Evolutionary conservation across 768 basidiomycete species (phyloP), one percentile per base, ranked within the genome.

Genomic region (Russula sp.): DNA sequence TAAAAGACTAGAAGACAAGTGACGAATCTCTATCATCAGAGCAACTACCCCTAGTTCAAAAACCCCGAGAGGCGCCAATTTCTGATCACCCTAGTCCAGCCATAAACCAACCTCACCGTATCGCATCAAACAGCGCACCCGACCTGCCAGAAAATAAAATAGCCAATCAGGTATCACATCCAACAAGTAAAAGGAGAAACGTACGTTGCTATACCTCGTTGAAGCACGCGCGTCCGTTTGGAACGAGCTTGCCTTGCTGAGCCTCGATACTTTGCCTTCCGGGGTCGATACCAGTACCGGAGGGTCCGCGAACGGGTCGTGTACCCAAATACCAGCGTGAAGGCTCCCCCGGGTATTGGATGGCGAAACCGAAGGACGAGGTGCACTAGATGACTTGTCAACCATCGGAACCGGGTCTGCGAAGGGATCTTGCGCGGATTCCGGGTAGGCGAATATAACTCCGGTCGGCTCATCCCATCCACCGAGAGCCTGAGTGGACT

Each of bases 81-180:
- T 25, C 13, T 47, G 22, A 14, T 7, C 29, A 29, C 43, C 20
- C 18, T 8, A 22, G 25, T 47, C 46, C 22, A 25, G 16, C 25
- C 22, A 14, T 25, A 47, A n/a, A n/a, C n/a, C 11, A 22, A 14
- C 46, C 46, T 47, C 25, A 25, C 14, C 10, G 14, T 25, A 25
- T 47, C 45, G 46, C 36, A 9, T 85, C 84, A 56, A 70, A 72
- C 34, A 71, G 70, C 14, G 68, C 73, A 58, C 80, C 79, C 13
- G 77, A 68, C 13, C 63, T 71, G 49, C 5, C 20, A 67, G 82
- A 79, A 58, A 81, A 84, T 38, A 75, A 35, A 20, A 29, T 29
- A 29, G 25, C 25, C 25, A 29, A 3, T 29, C 41, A 25, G 16
- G 16, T 16, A 6, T 10, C 34, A 53, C 16, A 10, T 18, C 5